A percentile compares a stretch with the other conserved stretches of the same genome.
Evolutionary conservation across 2,329 filamentous ascomycete species (phyloP).

Genomic region (Cordyceps pruinosa): DNA sequence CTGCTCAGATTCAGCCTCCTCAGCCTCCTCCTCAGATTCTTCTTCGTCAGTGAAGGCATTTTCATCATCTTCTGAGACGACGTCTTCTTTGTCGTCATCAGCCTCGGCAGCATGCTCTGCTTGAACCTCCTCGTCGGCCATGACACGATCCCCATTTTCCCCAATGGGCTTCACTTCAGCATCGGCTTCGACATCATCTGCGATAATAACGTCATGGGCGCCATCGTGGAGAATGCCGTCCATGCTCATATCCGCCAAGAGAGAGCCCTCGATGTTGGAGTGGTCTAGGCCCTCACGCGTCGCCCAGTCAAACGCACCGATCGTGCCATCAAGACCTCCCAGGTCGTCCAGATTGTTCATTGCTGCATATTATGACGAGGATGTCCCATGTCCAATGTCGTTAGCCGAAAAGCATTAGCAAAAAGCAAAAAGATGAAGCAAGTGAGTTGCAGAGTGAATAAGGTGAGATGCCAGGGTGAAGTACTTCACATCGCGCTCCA

Average conservation of each 20-base stretch:
- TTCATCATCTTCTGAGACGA: not conserved
- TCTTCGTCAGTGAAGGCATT: not conserved
- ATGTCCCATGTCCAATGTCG: not conserved
- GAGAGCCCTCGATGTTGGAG: not conserved
- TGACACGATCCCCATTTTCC: not conserved
- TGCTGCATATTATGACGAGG: not conserved
- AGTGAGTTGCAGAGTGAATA: not conserved
- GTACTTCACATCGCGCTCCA: slow-evolving; percentile 7
- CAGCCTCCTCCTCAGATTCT: not conserved
- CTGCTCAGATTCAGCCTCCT: not conserved
- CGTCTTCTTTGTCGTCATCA: not conserved
- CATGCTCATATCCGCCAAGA: not conserved
- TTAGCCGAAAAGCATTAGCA: not conserved
- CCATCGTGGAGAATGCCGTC: not conserved
- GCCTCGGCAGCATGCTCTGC: not conserved
- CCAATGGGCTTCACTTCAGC: not conserved
- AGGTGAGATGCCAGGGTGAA: not conserved
- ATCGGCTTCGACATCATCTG: not conserved
- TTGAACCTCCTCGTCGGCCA: not conserved
- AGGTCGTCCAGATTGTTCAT: not conserved
- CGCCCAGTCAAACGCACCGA: not conserved
- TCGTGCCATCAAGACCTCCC: not conserved
- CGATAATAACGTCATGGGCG: not conserved
- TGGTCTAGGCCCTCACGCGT: not conserved
- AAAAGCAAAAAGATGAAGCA: not conserved